phyloP scores from a whole-genome alignment of 1,284 basidiomycete genomes.

The Termitomyces sp. region DNA sequence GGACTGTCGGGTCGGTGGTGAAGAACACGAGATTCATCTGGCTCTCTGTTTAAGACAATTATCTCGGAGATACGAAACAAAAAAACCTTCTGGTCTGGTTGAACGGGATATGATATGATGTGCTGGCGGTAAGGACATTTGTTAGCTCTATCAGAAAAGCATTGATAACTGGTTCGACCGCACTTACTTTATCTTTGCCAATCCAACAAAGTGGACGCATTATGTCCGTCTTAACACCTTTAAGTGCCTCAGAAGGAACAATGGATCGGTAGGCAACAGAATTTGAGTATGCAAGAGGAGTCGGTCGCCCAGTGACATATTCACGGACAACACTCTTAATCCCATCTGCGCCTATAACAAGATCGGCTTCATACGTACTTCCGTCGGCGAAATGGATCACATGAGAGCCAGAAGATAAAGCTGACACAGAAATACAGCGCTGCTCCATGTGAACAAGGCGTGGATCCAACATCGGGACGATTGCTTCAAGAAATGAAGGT shows the following conservation, averaged over 20 bases:
- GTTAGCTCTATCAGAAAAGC: background rate
- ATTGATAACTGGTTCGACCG: background rate
- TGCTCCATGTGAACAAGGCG: conserved; percentile 43
- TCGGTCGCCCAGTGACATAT: conserved; percentile 22
- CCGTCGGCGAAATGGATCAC: conserved; percentile 42
- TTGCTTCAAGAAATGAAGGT: conserved; percentile 43
- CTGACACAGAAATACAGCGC: conserved; percentile 37
- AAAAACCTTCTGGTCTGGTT: conserved; percentile 35
- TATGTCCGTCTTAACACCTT: conserved; percentile 34
- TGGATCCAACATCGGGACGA: conserved; percentile 40
- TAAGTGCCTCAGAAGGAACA: conserved; percentile 32
- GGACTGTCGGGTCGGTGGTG: conserved; percentile 33
- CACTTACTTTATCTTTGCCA: conserved; percentile 37
- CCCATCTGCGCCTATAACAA: conserved; percentile 53
- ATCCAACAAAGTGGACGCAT: conserved; percentile 34
- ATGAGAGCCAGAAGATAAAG: conserved; percentile 22
- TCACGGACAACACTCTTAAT: conserved; percentile 42
- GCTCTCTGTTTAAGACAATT: background rate
- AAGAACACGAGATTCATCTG: conserved; percentile 56
- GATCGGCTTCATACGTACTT: conserved; percentile 40
- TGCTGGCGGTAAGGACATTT: conserved; percentile 32
- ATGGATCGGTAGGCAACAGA: conserved; percentile 43
- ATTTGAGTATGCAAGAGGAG: conserved; percentile 36
- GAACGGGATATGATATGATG: conserved; percentile 53
- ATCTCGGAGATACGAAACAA: background rate